Conservation (phyloP, 805 yeast species). For the Ogataea zsoltii region DNA sequence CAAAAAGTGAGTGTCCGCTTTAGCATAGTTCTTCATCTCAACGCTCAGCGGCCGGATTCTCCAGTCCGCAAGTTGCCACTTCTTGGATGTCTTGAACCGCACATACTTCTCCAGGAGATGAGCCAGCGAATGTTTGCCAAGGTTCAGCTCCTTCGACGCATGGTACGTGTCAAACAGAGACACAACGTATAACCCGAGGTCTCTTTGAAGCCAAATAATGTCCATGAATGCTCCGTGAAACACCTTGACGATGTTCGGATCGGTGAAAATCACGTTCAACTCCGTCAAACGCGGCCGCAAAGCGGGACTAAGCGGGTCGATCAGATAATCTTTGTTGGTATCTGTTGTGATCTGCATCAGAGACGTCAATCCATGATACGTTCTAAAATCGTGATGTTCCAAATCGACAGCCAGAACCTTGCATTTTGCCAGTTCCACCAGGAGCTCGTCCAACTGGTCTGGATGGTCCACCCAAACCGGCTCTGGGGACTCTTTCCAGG, state of each 20-base stretch:
- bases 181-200: slow-evolving; percentile 87
- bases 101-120: slow-evolving; percentile 79
- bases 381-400: slow-evolving; percentile 92
- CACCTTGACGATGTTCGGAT: slow-evolving; percentile 81
- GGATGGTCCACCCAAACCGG: slow-evolving; percentile 73
- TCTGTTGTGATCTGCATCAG: slow-evolving; percentile 88
- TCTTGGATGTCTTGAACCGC: slow-evolving; percentile 83
- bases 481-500: slow-evolving; percentile 57
- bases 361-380: slow-evolving; percentile 88
- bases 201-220: slow-evolving; percentile 95
- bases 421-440: slow-evolving; percentile 48
- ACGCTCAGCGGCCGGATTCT: slow-evolving; percentile 78
- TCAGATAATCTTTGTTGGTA: slow-evolving; percentile 64
- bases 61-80: slow-evolving; percentile 97
- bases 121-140: slow-evolving; percentile 83
- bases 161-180: slow-evolving; percentile 89
- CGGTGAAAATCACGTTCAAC: slow-evolving; percentile 74
- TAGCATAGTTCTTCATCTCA: slow-evolving; percentile 81
- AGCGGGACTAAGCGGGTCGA: slow-evolving; percentile 69
- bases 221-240: slow-evolving; percentile 98
- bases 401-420: slow-evolving; percentile 86
- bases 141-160: slow-evolving; percentile 78
- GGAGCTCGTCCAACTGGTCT: slow-evolving; percentile 53
- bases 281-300: slow-evolving; percentile 68
- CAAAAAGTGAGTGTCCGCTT: slow-evolving; percentile 93